Evolutionary conservation across 805 yeast genomes (phyloP).

Genomic region (Spathaspora gorwiae): DNA sequence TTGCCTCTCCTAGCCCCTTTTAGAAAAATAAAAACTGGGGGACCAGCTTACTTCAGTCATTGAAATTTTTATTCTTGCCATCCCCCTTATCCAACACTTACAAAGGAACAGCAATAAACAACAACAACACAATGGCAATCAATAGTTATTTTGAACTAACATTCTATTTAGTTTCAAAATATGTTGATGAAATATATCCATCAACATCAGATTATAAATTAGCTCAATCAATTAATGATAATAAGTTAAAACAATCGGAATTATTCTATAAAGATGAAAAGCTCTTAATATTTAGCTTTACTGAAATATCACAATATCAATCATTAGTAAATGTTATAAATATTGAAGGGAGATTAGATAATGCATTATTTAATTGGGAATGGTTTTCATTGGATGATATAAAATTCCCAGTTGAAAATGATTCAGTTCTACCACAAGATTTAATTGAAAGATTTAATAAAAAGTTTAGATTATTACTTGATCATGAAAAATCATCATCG

Average conservation of each 20-base stretch:
- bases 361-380: slow-evolving; percentile 21
- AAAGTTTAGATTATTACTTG: slow-evolving; percentile 7
- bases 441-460: slow-evolving; percentile 18
- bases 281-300: slow-evolving; percentile 7
- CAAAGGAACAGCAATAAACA: not conserved
- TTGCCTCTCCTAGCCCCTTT: not conserved
- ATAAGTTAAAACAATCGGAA: slow-evolving; percentile 11
- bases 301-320: slow-evolving; percentile 5
- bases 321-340: slow-evolving; percentile 7
- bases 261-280: slow-evolving; percentile 4
- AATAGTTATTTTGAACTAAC: slow-evolving; percentile 20
- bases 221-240: slow-evolving; percentile 1
- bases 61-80: not conserved
- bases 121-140: slow-evolving; percentile 8
- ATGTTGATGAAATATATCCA: slow-evolving; percentile 13
- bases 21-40: not conserved
- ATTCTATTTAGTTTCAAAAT: slow-evolving; percentile 15
- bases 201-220: slow-evolving; percentile 6
- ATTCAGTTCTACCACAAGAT: slow-evolving; percentile 14
- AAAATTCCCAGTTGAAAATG: slow-evolving; percentile 20
- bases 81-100: no score
- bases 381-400: slow-evolving; percentile 11
- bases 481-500: slow-evolving; percentile 6
- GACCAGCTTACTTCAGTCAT: no score
- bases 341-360: slow-evolving; percentile 13